Evolutionary conservation across 108 stramenopile genomes (phyloP).

Genomic region (Pseudonitzschia delicatissima): DNA sequence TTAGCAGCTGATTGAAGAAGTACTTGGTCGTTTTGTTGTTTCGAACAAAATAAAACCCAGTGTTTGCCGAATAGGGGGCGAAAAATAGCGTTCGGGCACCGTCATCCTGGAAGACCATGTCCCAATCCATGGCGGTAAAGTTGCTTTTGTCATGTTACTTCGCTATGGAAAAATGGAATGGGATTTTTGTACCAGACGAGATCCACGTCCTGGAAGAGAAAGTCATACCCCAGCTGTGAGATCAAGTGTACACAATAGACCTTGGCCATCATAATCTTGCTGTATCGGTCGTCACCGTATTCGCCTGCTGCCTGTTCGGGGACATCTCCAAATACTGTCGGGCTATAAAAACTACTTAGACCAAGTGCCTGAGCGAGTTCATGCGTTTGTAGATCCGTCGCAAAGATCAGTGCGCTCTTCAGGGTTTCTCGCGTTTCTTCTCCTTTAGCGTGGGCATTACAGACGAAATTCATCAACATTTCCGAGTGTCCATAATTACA

Average conservation of each 20-base stretch:
- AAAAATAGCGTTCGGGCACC: constrained; percentile 55
- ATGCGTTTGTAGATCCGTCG: constrained; percentile 55
- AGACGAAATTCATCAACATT: constrained; percentile 62
- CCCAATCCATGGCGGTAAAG: constrained; percentile 39
- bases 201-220: constrained; percentile 87
- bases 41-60: constrained; percentile 47
- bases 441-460: constrained; percentile 35
- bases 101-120: constrained; percentile 84
- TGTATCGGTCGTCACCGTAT: constrained; percentile 70
- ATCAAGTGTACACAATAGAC: constrained; percentile 72
- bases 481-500: constrained; percentile 78
- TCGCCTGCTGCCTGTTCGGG: constrained; percentile 40
- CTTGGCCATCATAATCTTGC: constrained; percentile 74
- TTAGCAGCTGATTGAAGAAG: constrained; percentile 48
- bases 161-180: constrained; percentile 36
- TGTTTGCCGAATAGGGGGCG: constrained; percentile 65
- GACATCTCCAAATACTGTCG: constrained; percentile 39
- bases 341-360: constrained; percentile 48
- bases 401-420: constrained; percentile 57
- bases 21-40: constrained; percentile 47
- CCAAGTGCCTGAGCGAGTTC: constrained; percentile 51
- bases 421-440: constrained; percentile 19
- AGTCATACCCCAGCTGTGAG: constrained; percentile 64
- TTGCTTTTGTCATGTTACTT: constrained; percentile 43
- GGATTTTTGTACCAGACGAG: constrained; percentile 71